phyloP scores from a whole-genome alignment of 805 yeast genomes.

The Hanseniaspora guilliermondii region DNA sequence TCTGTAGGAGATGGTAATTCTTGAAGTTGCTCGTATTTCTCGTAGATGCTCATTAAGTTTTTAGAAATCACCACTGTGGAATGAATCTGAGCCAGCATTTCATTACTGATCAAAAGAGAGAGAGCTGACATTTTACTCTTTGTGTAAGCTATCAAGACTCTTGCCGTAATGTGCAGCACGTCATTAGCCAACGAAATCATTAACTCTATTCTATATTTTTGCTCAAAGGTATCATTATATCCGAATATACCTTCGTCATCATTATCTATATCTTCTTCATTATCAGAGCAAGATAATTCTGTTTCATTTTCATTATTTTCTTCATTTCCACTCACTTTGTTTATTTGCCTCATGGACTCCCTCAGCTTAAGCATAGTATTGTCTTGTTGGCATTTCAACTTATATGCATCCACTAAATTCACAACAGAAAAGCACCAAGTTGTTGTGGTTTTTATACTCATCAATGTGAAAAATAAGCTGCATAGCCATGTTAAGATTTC shows the following conservation, averaged over 20 bases:
- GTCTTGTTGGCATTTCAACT: conserved; percentile 27
- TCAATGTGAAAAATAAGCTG: neutral
- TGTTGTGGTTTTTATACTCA: conserved; percentile 18
- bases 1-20: conserved; percentile 50
- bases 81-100: conserved; percentile 31
- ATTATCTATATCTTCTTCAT: conserved; percentile 35
- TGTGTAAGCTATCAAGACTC: conserved; percentile 37
- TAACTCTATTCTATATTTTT: conserved; percentile 47
- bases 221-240: conserved; percentile 64
- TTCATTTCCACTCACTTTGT: conserved; percentile 28
- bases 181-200: conserved; percentile 43
- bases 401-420: conserved; percentile 29
- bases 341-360: conserved; percentile 57
- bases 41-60: conserved; percentile 31
- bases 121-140: conserved; percentile 36
- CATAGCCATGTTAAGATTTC: neutral
- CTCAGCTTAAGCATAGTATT: conserved; percentile 51
- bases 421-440: conserved; percentile 40
- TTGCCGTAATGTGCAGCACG: conserved; percentile 35
- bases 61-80: conserved; percentile 27
- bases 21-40: conserved; percentile 49
- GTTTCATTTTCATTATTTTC: too few species aligned
- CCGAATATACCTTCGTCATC: conserved; percentile 15
- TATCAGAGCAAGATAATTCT: conserved; percentile 23
- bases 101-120: conserved; percentile 29